Base-by-base conservation (phyloP, 2,329 filamentous ascomycete species). In the Ophiostoma sp. region DNA sequence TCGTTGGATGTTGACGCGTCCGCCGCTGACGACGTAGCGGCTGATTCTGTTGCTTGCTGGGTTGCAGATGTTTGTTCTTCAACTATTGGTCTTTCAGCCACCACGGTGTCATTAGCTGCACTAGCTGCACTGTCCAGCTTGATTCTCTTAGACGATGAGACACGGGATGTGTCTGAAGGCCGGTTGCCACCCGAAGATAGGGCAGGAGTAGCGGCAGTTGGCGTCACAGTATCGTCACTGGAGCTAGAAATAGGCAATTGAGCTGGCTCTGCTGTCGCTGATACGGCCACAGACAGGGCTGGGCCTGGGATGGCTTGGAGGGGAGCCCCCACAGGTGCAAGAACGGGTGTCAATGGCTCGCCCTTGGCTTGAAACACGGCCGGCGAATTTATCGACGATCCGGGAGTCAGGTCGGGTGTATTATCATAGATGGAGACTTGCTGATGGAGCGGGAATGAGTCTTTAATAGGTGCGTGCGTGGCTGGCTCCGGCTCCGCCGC, bases 291-390 rank as follows among this genome's bases (percentile, higher is more conserved):
- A 17, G 35, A 41, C 1, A 23, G 52, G 23, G 11, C 23, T 15
- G n/a, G 15, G 15, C 64, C 57, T 35, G 69, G 39, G 4, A n/a
- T 33, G 15, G 79, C 72, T 1, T 79, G 33, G 77, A 2, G 1
- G 15, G 13, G 76, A 73, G 67, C 76, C 76, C 62, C 15, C 1
- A 67, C 20, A 8, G 71, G 64, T 4, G 67, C 35, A 13, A 67
- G 52, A 3, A 66, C 23, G 27, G 68, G 70, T 4, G 68, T 70
- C 27, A 69, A 15, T 4, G 71, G 71, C 54, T 72, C 71, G 3
- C 44, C 54, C 13, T 70, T 68, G 2, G 23, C 33, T 1, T 35
- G 48, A n/a, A 70, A 17, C 10, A 23, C 20, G 10, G 60, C 44
- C 1, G 71, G 67, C 20, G 71, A 70, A 36, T 68, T 17, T 23